Conservation (phyloP, 306 rosid species). For the Castanea crenata region DNA sequence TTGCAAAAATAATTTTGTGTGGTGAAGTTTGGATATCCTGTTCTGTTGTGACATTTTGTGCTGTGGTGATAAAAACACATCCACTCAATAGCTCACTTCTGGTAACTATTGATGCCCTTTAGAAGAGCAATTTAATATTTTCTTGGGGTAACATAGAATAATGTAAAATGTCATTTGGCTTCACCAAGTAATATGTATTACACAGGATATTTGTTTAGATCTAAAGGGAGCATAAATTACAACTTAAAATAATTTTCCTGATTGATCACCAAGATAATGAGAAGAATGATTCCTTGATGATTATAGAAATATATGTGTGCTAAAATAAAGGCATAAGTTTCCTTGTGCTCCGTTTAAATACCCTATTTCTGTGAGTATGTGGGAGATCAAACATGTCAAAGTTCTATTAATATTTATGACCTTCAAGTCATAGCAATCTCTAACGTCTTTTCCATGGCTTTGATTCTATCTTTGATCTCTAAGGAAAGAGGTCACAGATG, state of each 20-base stretch:
- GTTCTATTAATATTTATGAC: not conserved
- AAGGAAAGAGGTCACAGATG: too few relatives aligned
- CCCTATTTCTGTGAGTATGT: not conserved
- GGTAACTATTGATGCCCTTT: not conserved
- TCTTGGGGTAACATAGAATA: not conserved
- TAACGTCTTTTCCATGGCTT: too few relatives aligned
- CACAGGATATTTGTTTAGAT: not conserved
- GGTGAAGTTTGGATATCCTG: not conserved
- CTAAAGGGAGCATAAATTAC: not conserved
- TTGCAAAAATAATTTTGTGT: not conserved
- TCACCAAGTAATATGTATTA: not conserved
- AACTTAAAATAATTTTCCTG: not conserved
- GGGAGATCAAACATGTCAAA: not conserved
- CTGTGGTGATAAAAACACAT: not conserved
- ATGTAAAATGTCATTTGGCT: not conserved
- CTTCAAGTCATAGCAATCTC: too few relatives aligned
- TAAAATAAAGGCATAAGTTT: slow-evolving; percentile 16
- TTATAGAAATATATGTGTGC: not conserved
- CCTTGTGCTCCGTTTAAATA: not conserved
- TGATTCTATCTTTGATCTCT: too few relatives aligned
- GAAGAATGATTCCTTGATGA: not conserved
- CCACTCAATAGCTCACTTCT: not conserved
- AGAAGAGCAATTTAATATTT: not conserved
- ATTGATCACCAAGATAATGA: not conserved
- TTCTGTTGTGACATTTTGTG: not conserved